Base-by-base conservation (phyloP, 2,329 filamentous ascomycete species). In the Penicillium sp. region DNA sequence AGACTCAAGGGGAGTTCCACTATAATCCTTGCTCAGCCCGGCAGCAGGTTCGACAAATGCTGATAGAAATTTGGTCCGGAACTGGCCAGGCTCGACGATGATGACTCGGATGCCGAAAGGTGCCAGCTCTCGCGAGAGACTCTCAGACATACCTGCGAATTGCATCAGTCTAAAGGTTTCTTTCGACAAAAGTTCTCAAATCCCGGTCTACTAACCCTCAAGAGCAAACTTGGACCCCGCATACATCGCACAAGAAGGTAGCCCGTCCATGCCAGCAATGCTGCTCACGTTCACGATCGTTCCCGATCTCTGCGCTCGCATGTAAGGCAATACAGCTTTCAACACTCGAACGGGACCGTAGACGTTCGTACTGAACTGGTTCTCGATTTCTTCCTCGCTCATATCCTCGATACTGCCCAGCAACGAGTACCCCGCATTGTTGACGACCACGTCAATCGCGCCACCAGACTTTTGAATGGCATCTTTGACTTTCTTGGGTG, bases 201-300 rank as follows among this genome's bases (percentile, higher is more conserved):
- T 46, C n/a, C 13, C 44, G 11, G 18, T 9, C 14, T 24, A 61
- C 64, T 59, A 50, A 70, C 68, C 68, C 55, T 72, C 70, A 14
- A 73, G 50, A 13, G 68, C 69, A 63, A 67, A 67, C 53, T 73
- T 73, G 13, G 60, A 62, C 1, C 60, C 66, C 1, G 69, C 59
- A 49, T 75, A 75, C 31, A 71, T 65, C 0, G 63, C 64, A 39
- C 67, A 69, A 7, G 66, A 59, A 14, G 65, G 60, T 41, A 61
- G 50, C 1, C 62, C 64, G 39, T 66, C 60, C 18, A 69, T 18
- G 2, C 63, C 68, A 19, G 65, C 69, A 54, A 50, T 58, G 49
- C 68, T 71, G 22, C 61, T 65, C 16, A 71, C 50, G 51, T 71
- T 72, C 14, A 72, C 65, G 11, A 72, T 44, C 3, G 63, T 67